Conservation (phyloP, 768 basidiomycete genomes). For the Chalciporus chontae region DNA sequence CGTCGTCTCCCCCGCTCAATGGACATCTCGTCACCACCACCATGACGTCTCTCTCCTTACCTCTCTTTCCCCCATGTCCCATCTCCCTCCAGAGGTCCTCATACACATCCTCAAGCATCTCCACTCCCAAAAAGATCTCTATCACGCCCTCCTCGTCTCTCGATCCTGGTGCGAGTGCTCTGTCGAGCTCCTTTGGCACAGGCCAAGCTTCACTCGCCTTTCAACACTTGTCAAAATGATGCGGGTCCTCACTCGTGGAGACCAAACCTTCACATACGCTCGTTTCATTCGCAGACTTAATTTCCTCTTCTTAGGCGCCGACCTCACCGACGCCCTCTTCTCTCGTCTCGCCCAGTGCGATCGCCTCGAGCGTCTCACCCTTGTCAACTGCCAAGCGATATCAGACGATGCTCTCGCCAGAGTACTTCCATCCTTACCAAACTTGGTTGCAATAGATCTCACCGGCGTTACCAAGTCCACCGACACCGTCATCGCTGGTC, state of each 20-base stretch:
- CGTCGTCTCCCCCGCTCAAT: conserved; percentile 63
- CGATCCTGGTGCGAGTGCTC: conserved; percentile 95
- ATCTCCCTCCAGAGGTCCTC: conserved; percentile 86
- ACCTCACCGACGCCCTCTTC: conserved; percentile 74
- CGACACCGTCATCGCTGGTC: conserved; percentile 65
- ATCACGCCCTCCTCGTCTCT: conserved; percentile 74
- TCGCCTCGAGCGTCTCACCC: conserved; percentile 83
- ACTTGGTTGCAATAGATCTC: conserved; percentile 83
- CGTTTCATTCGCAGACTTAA: conserved; percentile 89
- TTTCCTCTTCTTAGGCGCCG: conserved; percentile 65
- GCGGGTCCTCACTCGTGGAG: conserved; percentile 55
- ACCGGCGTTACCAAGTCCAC: conserved; percentile 66
- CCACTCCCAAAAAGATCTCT: conserved; percentile 68
- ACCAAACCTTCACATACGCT: conserved; percentile 84
- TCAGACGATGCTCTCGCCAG: conserved; percentile 58
- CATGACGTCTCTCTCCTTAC: conserved; percentile 31
- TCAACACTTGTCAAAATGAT: conserved; percentile 77
- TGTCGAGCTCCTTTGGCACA: conserved; percentile 93
- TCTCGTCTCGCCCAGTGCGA: conserved; percentile 68
- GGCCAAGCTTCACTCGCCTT: conserved; percentile 70
- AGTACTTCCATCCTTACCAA: conserved; percentile 67
- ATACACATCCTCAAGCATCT: conserved; percentile 90
- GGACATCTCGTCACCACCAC: conserved; percentile 38
- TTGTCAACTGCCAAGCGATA: conserved; percentile 72
- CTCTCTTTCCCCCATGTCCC: conserved; percentile 54